Evolutionary conservation across 2,329 filamentous ascomycete species (phyloP), one percentile per base, ranked within the genome.

Genomic region (Penicillium sp.): DNA sequence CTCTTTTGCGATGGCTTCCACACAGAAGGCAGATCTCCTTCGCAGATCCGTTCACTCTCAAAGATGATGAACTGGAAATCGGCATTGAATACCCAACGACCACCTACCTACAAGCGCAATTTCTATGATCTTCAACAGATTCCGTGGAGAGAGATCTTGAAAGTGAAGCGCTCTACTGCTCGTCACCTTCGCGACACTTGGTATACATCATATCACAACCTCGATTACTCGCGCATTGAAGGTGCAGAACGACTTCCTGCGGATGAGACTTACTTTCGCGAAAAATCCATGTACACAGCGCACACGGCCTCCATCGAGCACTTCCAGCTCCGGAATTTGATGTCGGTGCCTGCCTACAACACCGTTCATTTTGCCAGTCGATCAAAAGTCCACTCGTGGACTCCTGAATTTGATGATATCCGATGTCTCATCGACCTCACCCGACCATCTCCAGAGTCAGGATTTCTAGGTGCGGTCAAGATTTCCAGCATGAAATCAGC

Each of bases 311-410:
- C 70, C n/a, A 74, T 78, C 41, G 73, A 76, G 27, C 81, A 83
- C 60, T 82, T 81, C 54, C 81, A 83, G 57, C 72, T 83, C 3
- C 78, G 81, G 12, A 81, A 83, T 54, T 65, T 81, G 7, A 70
- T 83, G 58, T 77, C 78, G 4, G 75, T 78, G 3, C 76, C 74
- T 7, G 76, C 77, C 10, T 75, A 76, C 35, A 78, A 80, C 52
- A 79, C 80, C 42, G 65, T 83, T 3, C 78, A 78, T 57, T 83
- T 81, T 59, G 74, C 76, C 23, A 66, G 68, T 20, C 69, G 72
- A 25, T 73, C 72, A 13, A 72, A 72, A 49, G 66, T 83, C 4
- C 70, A 75, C 46, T 75, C 74, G 12, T 78, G 77, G 49, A 72
- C 78, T 25, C 74, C 77, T 0, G 70, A 69, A 25, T 75, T 76